phyloP scores from a whole-genome alignment of 768 basidiomycete genomes.

The Suillus occidentalis region DNA sequence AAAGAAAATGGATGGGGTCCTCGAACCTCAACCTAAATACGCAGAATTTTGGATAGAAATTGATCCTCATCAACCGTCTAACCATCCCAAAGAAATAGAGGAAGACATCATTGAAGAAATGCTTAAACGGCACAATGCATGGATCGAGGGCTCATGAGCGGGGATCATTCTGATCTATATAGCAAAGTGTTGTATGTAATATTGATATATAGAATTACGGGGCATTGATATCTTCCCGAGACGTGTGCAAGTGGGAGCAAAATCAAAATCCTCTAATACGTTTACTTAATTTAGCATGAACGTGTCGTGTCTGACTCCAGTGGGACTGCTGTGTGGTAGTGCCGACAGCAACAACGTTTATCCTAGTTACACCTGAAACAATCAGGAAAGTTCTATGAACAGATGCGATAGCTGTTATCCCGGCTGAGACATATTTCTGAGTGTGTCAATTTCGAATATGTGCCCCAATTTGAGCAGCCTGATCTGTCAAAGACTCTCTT shows the following conservation, averaged over 20 bases:
- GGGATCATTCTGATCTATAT: not conserved
- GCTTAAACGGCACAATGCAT: slow-evolving; percentile 67
- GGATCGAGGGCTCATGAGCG: slow-evolving; percentile 44
- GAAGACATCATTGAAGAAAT: slow-evolving; percentile 84
- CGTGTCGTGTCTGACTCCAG: not conserved
- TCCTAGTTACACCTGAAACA: not conserved
- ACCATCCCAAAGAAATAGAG: slow-evolving; percentile 77
- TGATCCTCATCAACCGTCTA: slow-evolving; percentile 37
- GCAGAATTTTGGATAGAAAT: slow-evolving; percentile 67
- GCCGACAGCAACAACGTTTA: not conserved
- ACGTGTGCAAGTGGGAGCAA: not conserved
- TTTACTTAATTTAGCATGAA: not conserved
- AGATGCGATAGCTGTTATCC: too few relatives aligned
- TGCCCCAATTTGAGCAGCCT: too few relatives aligned
- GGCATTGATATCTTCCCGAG: not conserved
- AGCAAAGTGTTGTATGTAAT: not conserved
- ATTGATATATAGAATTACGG: not conserved
- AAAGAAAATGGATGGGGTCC: slow-evolving; percentile 18
- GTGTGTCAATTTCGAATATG: too few relatives aligned
- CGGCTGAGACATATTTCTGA: too few relatives aligned
- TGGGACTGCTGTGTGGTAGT: not conserved
- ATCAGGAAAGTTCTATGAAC: too few relatives aligned
- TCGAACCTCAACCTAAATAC: slow-evolving; percentile 32
- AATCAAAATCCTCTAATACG: not conserved
- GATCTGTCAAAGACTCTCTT: too few relatives aligned